Conservation (phyloP, 2,329 filamentous ascomycete genomes). For the Xylaria sp. region DNA sequence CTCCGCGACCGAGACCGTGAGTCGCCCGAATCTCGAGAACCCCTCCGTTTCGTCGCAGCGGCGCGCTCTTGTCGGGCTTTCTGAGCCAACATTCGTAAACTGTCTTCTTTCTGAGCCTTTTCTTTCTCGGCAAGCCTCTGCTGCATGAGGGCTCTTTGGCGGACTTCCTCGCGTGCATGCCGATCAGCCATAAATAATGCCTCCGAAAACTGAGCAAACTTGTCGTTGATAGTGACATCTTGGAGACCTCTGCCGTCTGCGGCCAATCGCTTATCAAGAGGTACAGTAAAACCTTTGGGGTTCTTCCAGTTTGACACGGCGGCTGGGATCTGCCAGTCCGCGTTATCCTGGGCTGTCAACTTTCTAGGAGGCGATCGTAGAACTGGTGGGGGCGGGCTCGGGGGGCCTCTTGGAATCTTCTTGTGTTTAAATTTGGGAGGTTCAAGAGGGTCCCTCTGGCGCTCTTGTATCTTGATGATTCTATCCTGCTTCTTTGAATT, state of each 20-base stretch:
- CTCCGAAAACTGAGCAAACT: slow-evolving; percentile 95
- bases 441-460: slow-evolving; percentile 89
- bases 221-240: slow-evolving; percentile 96
- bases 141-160: slow-evolving; percentile 91
- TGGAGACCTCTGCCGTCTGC: slow-evolving; percentile 91
- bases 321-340: slow-evolving; percentile 88
- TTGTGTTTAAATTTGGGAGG: slow-evolving; percentile 99
- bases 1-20: slow-evolving; percentile 55
- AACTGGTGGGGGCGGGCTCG: slow-evolving; percentile 89
- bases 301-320: slow-evolving; percentile 99
- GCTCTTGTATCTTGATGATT: slow-evolving; percentile 97
- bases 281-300: slow-evolving; percentile 95
- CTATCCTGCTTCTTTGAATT: slow-evolving; percentile 86
- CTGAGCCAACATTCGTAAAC: slow-evolving; percentile 84
- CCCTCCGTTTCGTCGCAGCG: slow-evolving; percentile 55
- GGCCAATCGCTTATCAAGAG: slow-evolving; percentile 91
- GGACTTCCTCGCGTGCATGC: slow-evolving; percentile 93
- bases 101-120: slow-evolving; percentile 91
- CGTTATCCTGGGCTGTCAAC: slow-evolving; percentile 94
- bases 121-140: slow-evolving; percentile 96
- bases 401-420: slow-evolving; percentile 90
- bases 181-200: slow-evolving; percentile 92
- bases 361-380: slow-evolving; percentile 96
- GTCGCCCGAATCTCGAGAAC: slow-evolving; percentile 49
- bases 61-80: slow-evolving; percentile 86